Base-by-base conservation (phyloP, 2,329 filamentous ascomycete species). In the Trichoderma sp. region DNA sequence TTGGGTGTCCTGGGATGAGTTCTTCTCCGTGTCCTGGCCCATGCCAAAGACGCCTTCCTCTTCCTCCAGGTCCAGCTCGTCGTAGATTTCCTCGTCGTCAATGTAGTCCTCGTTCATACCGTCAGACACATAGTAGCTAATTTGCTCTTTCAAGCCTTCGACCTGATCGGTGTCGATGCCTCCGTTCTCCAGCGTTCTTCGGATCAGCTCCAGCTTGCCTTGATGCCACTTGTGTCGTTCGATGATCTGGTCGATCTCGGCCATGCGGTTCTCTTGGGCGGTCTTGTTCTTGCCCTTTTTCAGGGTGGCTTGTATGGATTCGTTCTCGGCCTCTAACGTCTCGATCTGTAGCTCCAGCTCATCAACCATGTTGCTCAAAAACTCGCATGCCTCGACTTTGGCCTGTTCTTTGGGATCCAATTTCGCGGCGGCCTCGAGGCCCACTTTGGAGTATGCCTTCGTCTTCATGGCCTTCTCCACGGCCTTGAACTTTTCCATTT, bases 401-500 rank as follows among this genome's bases (percentile, higher is more conserved):
- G 97, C 95, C 82, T 97, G 94, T 82, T 98, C 96, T 81, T 95
- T 97, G n/a, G 96, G 96, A 84, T 99, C 96, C 75, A 98, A 88
- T 83, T 97, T 97, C 65, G 94, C 91, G 30, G 94, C 94, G 67
- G 95, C 93, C 74, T 93, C 96, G 75, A 99, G 85, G 58, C 96
- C 96, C 83, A 98, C 96, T 86, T 99, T 98, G 74, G 96, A 98
- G 84, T 97, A 99, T 73, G 96, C 96, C 83, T 99, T 99, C 71
- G 96, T 99, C 87, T 99, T 99, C 96, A 99, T 98, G 79, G 97
- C 96, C 86, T 99, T 99, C 83, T 99, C 96, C 68, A 99, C 96
- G n/a, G 95, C 95, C 86, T 99, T 99, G 89, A 99, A 99, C 79
- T 94, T 94, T 84, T 99, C 96, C 96, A 99, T 99, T 93, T 95